Base-by-base conservation (phyloP, 192 early-diverging fungal species). In the Coemansia sp. region DNA sequence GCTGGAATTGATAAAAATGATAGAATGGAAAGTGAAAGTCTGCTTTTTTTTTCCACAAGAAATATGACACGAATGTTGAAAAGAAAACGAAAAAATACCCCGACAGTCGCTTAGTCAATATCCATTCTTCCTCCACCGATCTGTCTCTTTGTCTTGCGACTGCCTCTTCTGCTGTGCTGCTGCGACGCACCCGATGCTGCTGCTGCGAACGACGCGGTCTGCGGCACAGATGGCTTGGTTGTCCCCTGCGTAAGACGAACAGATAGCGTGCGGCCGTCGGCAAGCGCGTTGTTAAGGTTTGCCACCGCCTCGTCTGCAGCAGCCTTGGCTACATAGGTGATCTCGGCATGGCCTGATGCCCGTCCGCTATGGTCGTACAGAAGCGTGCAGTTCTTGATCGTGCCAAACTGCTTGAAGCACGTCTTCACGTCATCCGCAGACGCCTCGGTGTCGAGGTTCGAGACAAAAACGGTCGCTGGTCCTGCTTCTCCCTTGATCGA, bases 351-450 rank as follows among this genome's bases (percentile, higher is more conserved):
- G 7, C 82, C 82, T 29, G 82, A 74, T 7, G 82, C 65, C 68
- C 68, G 74, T 34, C 74, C 77, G 4, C 34, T 73, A 29, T 59
- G 67, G 45, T 76, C 76, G 26, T 77, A 84, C 20, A 84, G 63
- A 43, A 84, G 45, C 23, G 75, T 84, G 49, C 82, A 79, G 31
- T 65, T 71, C 49, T 69, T 75, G 43, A 84, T 67, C 3, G 72
- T 43, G 16, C 82, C 82, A 69, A 79, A 84, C 66, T 74, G 70
- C 68, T 77, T 75, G 66, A 84, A 84, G 58, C 77, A 84, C n/a
- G 77, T 77, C 52, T 66, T 75, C 45, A 84, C 73, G 51, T 84
- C 82, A 28, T 79, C 82, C 16, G 74, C 66, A 46, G 77, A 76
- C 28, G 82, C 82, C 45, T 72, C 72, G 4, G 77, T 60, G 31